Evolutionary conservation across 495 filamentous ascomycete species (phyloP).

Genomic region (Parathielavia appendiculata): DNA sequence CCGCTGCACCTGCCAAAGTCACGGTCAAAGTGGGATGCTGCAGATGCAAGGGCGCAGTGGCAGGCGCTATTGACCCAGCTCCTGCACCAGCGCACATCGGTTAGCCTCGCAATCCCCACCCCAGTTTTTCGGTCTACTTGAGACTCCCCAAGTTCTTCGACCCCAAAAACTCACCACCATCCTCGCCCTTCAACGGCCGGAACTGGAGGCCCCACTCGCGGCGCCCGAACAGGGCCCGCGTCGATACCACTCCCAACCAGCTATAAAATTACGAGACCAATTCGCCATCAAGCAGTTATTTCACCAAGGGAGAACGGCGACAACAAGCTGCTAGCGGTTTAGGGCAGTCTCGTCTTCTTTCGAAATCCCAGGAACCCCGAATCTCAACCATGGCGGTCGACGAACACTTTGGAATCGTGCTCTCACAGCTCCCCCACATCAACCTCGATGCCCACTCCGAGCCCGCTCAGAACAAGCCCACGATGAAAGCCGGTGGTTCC

Average conservation of each 20-base stretch:
- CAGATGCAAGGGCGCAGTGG: neutral
- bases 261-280: neutral
- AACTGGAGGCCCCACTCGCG: neutral
- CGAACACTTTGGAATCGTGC: neutral
- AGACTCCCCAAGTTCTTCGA: slow-evolving; percentile 3
- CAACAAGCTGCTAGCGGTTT: neutral
- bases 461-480: neutral
- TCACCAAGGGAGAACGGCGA: neutral
- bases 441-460: neutral
- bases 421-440: neutral
- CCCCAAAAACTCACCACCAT: neutral
- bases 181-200: neutral
- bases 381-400: neutral
- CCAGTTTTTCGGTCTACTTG: slow-evolving; percentile 15
- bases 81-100: slow-evolving; percentile 16
- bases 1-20: neutral
- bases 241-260: neutral
- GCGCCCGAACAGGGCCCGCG: neutral
- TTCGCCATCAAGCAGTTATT: neutral
- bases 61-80: neutral
- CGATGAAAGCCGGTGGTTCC: neutral
- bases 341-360: neutral
- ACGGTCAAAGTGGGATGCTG: neutral
- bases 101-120: slow-evolving; percentile 1
- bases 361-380: neutral